These are phyloP conservation scores for Arabidopsis lyrata DNA, from an alignment of 441 rosid genomes.

Conservation along the genomic window DNA sequence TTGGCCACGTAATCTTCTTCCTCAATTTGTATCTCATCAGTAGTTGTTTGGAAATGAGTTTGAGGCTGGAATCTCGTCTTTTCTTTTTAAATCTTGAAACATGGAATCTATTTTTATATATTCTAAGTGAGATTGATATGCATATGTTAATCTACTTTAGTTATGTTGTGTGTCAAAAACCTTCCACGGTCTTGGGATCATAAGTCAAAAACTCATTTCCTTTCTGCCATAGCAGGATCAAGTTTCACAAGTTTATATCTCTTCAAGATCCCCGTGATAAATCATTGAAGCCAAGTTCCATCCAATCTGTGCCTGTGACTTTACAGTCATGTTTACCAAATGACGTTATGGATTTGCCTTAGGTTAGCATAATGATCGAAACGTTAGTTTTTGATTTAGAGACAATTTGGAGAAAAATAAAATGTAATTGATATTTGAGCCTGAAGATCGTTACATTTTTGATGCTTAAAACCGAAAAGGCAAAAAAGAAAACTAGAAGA, in stretches of 20 bases:
- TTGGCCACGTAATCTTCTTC: too few species aligned
- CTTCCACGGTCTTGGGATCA: too few species aligned
- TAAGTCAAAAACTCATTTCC: not conserved
- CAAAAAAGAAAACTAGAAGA: conserved; percentile 56
- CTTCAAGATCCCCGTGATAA: not conserved
- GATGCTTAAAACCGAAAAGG: conserved; percentile 24
- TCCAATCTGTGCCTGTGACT: not conserved
- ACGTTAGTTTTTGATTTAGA: conserved; percentile 2
- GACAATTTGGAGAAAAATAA: conserved; percentile 24
- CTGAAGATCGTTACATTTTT: conserved; percentile 39
- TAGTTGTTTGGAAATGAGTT: not conserved
- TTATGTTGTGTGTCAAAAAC: too few species aligned
- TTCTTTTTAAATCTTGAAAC: not conserved
- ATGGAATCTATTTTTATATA: not conserved
- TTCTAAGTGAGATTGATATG: not conserved
- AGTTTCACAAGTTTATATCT: not conserved
- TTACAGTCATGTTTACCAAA: not conserved
- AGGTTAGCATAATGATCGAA: not conserved
- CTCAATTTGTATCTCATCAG: too few species aligned
- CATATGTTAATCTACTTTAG: too few species aligned
- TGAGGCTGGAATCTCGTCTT: not conserved
- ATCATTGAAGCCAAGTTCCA: not conserved
- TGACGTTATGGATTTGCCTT: not conserved
- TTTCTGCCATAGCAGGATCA: not conserved
- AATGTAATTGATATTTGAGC: conserved; percentile 41